Evolutionary conservation across 495 filamentous ascomycete species (phyloP).

Genomic region (Aspergillus conjunctus): DNA sequence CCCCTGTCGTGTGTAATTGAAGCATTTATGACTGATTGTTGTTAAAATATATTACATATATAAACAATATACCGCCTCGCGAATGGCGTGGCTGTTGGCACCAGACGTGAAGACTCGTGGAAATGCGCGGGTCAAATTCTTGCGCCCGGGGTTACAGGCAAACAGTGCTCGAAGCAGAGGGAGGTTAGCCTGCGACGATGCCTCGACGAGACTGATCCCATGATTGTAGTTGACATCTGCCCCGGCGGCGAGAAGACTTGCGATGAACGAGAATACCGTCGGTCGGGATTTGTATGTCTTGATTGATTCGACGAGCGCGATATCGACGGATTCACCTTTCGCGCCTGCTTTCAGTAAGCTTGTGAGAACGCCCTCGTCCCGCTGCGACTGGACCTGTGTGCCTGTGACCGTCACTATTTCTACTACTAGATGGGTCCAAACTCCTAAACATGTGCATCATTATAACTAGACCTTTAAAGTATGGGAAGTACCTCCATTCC

Average conservation of each 20-base stretch:
- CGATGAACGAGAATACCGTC: slow-evolving; percentile 8
- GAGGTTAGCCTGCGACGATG: slow-evolving; percentile 1
- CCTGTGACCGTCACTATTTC: not conserved
- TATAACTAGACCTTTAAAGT: too few relatives aligned
- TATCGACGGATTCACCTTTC: slow-evolving; percentile 8
- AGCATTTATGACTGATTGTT: not conserved
- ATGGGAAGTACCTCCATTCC: too few relatives aligned
- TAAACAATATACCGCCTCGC: not conserved
- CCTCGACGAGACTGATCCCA: slow-evolving; percentile 11
- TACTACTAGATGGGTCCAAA: too few relatives aligned
- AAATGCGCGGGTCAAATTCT: slow-evolving; percentile 10
- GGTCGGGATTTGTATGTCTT: slow-evolving; percentile 1
- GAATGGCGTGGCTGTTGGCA: slow-evolving; percentile 3
- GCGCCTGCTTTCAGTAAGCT: slow-evolving; percentile 7
- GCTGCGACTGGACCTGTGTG: slow-evolving; percentile 15
- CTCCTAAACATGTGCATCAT: too few relatives aligned
- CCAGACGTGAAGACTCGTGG: slow-evolving; percentile 10
- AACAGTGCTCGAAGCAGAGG: slow-evolving; percentile 13
- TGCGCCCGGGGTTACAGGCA: slow-evolving; percentile 1
- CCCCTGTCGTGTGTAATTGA: not conserved
- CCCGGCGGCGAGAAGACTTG: slow-evolving; percentile 11
- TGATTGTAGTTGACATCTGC: slow-evolving; percentile 19
- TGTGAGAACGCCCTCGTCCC: slow-evolving; percentile 15
- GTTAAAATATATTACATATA: not conserved
- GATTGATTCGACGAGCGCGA: slow-evolving; percentile 15